Evolutionary conservation across 148 eudicot species (phyloP).

Genomic region (Pouteria glomerata): DNA sequence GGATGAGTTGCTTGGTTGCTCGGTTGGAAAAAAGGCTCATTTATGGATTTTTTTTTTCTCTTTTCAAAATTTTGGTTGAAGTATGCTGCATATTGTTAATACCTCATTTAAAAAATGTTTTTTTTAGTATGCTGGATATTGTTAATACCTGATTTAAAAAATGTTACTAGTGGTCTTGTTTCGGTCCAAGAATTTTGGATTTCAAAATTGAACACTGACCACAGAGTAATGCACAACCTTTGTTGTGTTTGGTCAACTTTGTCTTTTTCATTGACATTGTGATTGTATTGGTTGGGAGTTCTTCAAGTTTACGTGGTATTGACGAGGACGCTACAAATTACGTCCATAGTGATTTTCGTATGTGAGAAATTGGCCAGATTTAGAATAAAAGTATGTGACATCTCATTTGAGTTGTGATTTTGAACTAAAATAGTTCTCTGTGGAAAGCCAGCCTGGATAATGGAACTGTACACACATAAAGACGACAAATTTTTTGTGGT

Average conservation of each 20-base stretch:
- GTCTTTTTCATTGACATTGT: neutral
- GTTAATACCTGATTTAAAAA: neutral
- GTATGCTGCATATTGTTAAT: too few species aligned
- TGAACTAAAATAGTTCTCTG: neutral
- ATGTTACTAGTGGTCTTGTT: neutral
- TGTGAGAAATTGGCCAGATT: neutral
- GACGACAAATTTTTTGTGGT: neutral
- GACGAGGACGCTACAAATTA: neutral
- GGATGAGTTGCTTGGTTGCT: neutral
- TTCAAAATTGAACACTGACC: neutral
- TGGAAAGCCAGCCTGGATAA: neutral
- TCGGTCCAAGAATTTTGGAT: neutral
- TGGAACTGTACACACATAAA: neutral
- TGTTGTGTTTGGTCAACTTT: neutral
- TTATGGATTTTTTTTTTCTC: neutral
- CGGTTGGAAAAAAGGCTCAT: neutral
- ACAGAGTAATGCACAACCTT: neutral
- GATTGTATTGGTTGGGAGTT: neutral
- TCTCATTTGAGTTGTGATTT: neutral
- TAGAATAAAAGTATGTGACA: too few species aligned
- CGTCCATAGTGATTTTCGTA: neutral
- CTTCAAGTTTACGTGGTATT: neutral
- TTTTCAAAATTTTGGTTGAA: neutral
- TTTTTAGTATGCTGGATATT: too few species aligned
- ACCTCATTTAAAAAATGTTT: too few species aligned